phyloP scores from a whole-genome alignment of 768 basidiomycete genomes.

The Boletus pseudopeckii region DNA sequence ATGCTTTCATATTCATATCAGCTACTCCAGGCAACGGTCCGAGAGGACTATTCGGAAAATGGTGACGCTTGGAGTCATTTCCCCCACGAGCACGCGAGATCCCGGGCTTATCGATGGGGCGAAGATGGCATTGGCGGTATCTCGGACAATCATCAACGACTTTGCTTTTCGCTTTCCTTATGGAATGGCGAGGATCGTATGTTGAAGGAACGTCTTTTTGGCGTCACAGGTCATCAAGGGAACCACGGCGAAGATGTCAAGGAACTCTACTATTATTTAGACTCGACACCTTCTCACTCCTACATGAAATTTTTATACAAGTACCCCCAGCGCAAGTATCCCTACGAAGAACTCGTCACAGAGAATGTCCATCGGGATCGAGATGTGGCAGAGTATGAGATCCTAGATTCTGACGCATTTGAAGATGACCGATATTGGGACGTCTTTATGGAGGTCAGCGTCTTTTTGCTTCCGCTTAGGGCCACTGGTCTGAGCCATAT shows the following conservation, averaged over 20 bases:
- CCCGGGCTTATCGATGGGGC: conserved; percentile 97
- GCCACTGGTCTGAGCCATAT: conserved; percentile 1
- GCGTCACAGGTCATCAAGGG: conserved; percentile 94
- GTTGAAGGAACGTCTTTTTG: conserved; percentile 94
- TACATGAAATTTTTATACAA: conserved; percentile 99
- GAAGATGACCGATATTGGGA: conserved; percentile 98
- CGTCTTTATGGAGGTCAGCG: conserved; percentile 88
- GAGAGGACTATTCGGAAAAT: conserved; percentile 96
- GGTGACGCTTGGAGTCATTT: conserved; percentile 97
- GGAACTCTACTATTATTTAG: conserved; percentile 97
- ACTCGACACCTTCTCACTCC: conserved; percentile 97
- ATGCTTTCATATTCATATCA: conserved; percentile 10
- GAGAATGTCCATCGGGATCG: conserved; percentile 82
- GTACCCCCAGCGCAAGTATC: conserved; percentile 89
- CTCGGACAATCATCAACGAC: conserved; percentile 93
- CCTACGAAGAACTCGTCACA: conserved; percentile 88
- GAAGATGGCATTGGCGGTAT: conserved; percentile 98
- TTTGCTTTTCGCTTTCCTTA: conserved; percentile 86
- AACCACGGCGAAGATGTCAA: conserved; percentile 99
- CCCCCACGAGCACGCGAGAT: conserved; percentile 89
- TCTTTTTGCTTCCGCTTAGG: conserved; percentile 3
- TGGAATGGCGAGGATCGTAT: conserved; percentile 97
- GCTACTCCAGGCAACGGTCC: conserved; percentile 79
- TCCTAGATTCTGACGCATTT: conserved; percentile 88
- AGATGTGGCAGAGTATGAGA: conserved; percentile 88